Conservation (phyloP, 768 basidiomycete genomes). For the Candolleomyces eurysporus region DNA sequence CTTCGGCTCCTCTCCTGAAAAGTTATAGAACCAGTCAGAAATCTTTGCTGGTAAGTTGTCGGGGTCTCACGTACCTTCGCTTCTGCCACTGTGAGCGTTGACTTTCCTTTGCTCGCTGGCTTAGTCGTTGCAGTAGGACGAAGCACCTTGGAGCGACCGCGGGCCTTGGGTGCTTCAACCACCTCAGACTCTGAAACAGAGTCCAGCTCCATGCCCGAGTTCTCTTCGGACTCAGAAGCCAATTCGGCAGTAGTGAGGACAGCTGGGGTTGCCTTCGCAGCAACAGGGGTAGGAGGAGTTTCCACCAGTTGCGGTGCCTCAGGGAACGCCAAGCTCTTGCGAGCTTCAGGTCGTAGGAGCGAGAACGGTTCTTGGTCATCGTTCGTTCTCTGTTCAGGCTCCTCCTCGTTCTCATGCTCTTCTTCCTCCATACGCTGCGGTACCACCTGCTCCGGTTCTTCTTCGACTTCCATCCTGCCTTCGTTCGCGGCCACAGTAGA, state of each 20-base stretch:
- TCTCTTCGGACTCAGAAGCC: conserved; percentile 1
- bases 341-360: conserved; percentile 7
- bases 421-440: background rate
- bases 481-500: background rate
- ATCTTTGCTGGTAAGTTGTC: background rate
- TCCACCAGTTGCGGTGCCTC: conserved; percentile 3
- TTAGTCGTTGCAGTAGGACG: background rate
- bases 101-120: background rate
- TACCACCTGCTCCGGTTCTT: background rate
- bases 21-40: background rate
- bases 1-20: conserved; percentile 3
- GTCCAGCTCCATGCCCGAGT: background rate
- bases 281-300: background rate
- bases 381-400: background rate
- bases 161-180: background rate
- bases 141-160: background rate
- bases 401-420: conserved; percentile 1
- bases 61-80: background rate
- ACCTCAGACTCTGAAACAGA: background rate
- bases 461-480: background rate
- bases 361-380: background rate
- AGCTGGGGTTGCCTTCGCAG: background rate
- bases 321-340: conserved; percentile 5
- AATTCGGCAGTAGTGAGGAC: background rate
- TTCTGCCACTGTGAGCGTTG: background rate